Conservation (phyloP, 345 rosid species). For the Melaleuca quinquenervia region DNA sequence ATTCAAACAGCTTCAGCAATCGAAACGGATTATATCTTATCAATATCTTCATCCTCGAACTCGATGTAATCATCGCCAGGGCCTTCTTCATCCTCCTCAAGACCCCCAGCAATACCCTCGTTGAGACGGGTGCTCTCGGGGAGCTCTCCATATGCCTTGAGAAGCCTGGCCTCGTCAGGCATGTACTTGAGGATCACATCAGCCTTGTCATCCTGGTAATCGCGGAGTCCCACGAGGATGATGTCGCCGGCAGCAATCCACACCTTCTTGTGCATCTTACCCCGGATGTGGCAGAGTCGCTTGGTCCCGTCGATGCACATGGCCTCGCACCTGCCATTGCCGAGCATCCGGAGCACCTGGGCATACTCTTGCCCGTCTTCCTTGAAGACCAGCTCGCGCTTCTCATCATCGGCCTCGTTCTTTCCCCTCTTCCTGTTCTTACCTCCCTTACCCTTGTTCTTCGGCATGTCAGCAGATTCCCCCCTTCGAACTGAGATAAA, state of each 20-base stretch:
- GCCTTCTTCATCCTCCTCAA: constrained; percentile 35
- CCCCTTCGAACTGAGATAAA: neutral
- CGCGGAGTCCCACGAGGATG: constrained; percentile 38
- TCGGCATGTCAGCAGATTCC: constrained; percentile 24
- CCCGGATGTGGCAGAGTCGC: constrained; percentile 43
- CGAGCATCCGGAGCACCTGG: constrained; percentile 40
- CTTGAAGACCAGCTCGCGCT: constrained; percentile 46
- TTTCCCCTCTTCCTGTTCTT: constrained; percentile 52
- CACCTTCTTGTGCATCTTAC: constrained; percentile 52
- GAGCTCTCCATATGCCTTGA: constrained; percentile 36
- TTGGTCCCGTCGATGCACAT: constrained; percentile 37
- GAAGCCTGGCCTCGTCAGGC: constrained; percentile 41
- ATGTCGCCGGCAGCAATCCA: constrained; percentile 46
- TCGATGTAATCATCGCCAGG: constrained; percentile 29
- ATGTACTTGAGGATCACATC: constrained; percentile 41
- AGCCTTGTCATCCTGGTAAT: constrained; percentile 45
- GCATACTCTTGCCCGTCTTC: constrained; percentile 47
- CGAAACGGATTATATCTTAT: constrained; percentile 15
- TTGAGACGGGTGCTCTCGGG: constrained; percentile 22
- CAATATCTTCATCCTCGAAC: constrained; percentile 41
- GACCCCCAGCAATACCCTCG: constrained; percentile 29
- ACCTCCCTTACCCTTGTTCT: constrained; percentile 57
- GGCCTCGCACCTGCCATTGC: constrained; percentile 42
- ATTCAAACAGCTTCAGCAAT: neutral
- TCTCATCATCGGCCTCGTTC: constrained; percentile 46